These are phyloP conservation scores for Pythium rishiriense DNA, from an alignment of 352 stramenopile species.

Conservation along the genomic window DNA sequence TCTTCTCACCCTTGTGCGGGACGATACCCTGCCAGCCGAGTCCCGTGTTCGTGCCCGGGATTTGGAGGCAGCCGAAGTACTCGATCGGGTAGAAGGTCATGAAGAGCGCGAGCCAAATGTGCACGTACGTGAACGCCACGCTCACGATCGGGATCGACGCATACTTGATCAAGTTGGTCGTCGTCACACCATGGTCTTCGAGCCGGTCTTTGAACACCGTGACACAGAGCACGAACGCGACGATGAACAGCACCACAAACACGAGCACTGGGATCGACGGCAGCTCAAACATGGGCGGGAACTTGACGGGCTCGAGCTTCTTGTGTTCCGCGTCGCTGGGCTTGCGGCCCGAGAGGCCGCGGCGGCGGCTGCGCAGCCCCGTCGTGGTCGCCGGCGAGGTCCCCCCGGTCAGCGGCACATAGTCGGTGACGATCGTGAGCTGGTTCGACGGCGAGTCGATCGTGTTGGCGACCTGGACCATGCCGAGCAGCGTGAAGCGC, in stretches of 20 bases:
- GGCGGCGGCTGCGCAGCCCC: constrained; percentile 20
- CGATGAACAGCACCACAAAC: constrained; percentile 48
- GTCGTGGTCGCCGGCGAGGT: neutral
- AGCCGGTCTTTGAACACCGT: constrained; percentile 70
- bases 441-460: constrained; percentile 38
- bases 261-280: constrained; percentile 62
- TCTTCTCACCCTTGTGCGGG: constrained; percentile 96
- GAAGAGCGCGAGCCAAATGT: constrained; percentile 96
- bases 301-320: constrained; percentile 55
- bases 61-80: constrained; percentile 90
- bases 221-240: constrained; percentile 65
- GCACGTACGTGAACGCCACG: constrained; percentile 92
- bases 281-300: constrained; percentile 81
- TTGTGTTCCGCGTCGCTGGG: constrained; percentile 23
- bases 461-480: constrained; percentile 75
- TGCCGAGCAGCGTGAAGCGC: constrained; percentile 84
- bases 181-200: constrained; percentile 52
- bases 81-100: constrained; percentile 98
- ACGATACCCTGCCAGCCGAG: constrained; percentile 98
- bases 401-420: constrained; percentile 48
- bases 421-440: constrained; percentile 82
- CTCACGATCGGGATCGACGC: constrained; percentile 86
- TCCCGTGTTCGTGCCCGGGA: constrained; percentile 88
- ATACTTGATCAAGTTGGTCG: constrained; percentile 71
- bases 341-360: neutral